These are phyloP conservation scores for Daldinia eschscholtzii DNA, from an alignment of 2,329 filamentous ascomycete genomes.

Conservation along the genomic window DNA sequence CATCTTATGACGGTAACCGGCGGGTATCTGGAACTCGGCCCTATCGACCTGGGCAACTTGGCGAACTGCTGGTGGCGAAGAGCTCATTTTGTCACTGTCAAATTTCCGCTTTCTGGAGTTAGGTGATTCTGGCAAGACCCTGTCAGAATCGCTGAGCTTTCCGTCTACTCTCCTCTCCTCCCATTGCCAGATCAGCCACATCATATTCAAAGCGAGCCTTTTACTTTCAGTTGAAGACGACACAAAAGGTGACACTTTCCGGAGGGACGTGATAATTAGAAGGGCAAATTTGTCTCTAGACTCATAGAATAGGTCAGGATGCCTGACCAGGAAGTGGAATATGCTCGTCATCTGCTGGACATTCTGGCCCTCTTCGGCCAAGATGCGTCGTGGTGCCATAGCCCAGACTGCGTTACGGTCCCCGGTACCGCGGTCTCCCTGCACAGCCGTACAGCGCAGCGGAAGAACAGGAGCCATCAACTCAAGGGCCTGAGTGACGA, in stretches of 20 bases:
- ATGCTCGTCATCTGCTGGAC: conserved; percentile 96
- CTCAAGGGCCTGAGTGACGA: conserved; percentile 95
- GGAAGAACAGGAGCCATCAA: conserved; percentile 94
- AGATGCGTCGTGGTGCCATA: conserved; percentile 86
- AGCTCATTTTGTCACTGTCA: conserved; percentile 70
- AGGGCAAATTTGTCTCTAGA: conserved; percentile 91
- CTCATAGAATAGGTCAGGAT: conserved; percentile 94
- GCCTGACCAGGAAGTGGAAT: conserved; percentile 94
- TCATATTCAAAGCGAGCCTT: conserved; percentile 89
- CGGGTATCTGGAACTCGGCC: conserved; percentile 76
- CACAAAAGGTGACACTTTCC: conserved; percentile 86
- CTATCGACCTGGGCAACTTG: conserved; percentile 64
- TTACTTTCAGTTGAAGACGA: conserved; percentile 92
- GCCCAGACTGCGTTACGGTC: conserved; percentile 89
- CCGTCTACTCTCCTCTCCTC: conserved; percentile 84
- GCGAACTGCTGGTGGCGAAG: conserved; percentile 66
- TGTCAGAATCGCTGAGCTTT: conserved; percentile 56
- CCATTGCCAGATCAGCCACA: conserved; percentile 92
- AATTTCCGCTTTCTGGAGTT: conserved; percentile 80
- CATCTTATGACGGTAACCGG: conserved; percentile 79
- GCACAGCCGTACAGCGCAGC: conserved; percentile 78
- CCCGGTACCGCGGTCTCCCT: conserved; percentile 55
- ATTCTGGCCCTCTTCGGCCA: conserved; percentile 95
- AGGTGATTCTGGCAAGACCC: conserved; percentile 74
- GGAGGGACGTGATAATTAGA: conserved; percentile 87